phyloP scores from a whole-genome alignment of 1,139 yeast genomes.

The Sugiyamaella sp. region DNA sequence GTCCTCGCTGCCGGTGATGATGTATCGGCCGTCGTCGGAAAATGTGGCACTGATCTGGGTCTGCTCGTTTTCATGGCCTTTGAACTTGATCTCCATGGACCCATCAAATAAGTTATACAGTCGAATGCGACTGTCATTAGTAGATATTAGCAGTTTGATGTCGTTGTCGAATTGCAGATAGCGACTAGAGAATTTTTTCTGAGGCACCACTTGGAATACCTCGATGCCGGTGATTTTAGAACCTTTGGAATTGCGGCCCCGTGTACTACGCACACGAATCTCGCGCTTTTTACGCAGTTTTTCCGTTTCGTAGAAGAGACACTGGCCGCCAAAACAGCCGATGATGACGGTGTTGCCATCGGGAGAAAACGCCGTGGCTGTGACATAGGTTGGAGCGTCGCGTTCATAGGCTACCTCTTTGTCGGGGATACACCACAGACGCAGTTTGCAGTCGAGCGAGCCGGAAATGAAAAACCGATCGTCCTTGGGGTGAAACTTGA shows the following conservation, averaged over 20 bases:
- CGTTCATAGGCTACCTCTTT: conserved; percentile 55
- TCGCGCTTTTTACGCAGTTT: conserved; percentile 60
- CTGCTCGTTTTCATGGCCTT: conserved; percentile 70
- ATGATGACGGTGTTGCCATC: conserved; percentile 66
- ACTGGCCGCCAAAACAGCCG: conserved; percentile 82
- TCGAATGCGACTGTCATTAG: conserved; percentile 81
- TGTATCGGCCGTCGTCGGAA: conserved; percentile 54
- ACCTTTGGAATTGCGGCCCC: conserved; percentile 40
- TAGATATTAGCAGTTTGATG: conserved; percentile 47
- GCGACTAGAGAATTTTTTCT: conserved; percentile 21
- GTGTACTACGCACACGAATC: conserved; percentile 55
- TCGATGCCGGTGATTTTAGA: conserved; percentile 44
- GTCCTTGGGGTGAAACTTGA: conserved; percentile 81
- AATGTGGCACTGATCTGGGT: conserved; percentile 72
- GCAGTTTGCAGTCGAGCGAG: conserved; percentile 73
- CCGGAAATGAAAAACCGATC: conserved; percentile 88
- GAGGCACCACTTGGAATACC: conserved; percentile 32
- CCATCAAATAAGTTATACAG: conserved; percentile 61
- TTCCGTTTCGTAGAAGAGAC: conserved; percentile 63
- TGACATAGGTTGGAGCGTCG: conserved; percentile 54
- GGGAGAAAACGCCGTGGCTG: conserved; percentile 72
- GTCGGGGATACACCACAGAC: conserved; percentile 86
- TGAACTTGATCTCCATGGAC: conserved; percentile 65
- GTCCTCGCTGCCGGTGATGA: conserved; percentile 53
- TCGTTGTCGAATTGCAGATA: conserved; percentile 28